A percentile compares a stretch with the other conserved stretches of the same genome.
phyloP scores from a whole-genome alignment of 768 basidiomycete species.

The Mycena crocata region DNA sequence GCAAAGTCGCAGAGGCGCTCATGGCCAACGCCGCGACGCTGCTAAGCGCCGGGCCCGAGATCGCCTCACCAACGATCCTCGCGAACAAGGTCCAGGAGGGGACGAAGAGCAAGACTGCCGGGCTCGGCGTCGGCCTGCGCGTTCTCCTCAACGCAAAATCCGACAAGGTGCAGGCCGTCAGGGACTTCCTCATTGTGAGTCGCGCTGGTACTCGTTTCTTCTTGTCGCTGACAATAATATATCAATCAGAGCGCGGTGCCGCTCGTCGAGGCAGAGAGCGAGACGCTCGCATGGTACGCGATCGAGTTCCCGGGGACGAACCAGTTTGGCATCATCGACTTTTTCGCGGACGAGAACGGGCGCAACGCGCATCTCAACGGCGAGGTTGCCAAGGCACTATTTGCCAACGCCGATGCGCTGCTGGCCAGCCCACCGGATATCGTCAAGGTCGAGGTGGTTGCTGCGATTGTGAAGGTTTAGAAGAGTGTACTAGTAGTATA shows the following conservation, averaged over 20 bases:
- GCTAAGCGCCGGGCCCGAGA: conserved; percentile 41
- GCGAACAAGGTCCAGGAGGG: conserved; percentile 44
- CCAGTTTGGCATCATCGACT: conserved; percentile 52
- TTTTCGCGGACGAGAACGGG: conserved; percentile 48
- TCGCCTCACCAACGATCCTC: conserved; percentile 43
- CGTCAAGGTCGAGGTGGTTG: conserved; percentile 47
- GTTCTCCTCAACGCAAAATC: conserved; percentile 51
- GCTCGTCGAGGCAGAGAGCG: conserved; percentile 47
- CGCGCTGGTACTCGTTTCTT: neutral
- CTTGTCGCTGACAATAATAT: neutral
- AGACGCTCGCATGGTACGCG: conserved; percentile 53
- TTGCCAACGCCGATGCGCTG: conserved; percentile 46
- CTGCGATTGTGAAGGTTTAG: conserved; percentile 41
- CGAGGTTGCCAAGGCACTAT: conserved; percentile 48
- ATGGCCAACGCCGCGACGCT: conserved; percentile 45
- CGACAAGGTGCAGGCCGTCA: conserved; percentile 48
- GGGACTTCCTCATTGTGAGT: conserved; percentile 50
- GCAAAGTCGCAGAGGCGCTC: conserved; percentile 50
- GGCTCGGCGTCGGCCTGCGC: conserved; percentile 45
- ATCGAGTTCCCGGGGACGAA: conserved; percentile 50
- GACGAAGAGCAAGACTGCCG: conserved; percentile 36
- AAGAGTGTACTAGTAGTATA: neutral
- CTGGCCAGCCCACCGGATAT: conserved; percentile 45
- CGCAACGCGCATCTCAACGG: conserved; percentile 48
- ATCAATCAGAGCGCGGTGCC: conserved; percentile 43